A percentile compares a stretch with the other conserved stretches of the same genome.
phyloP scores from a whole-genome alignment of 2,329 filamentous ascomycete genomes.

The Fusarium robinianum region DNA sequence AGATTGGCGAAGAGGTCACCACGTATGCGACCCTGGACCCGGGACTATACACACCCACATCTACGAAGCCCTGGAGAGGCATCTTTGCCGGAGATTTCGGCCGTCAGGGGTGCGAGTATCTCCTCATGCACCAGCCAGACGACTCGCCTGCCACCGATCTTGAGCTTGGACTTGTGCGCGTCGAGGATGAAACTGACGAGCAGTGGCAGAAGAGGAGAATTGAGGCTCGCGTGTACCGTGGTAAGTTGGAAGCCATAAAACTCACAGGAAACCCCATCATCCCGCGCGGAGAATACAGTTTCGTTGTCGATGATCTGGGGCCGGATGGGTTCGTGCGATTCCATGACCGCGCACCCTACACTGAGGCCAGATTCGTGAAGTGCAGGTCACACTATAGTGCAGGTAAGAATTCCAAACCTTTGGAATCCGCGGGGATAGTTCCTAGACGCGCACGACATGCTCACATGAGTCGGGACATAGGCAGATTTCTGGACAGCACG shows the following conservation, averaged over 20 bases:
- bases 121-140: conserved; percentile 76
- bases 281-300: conserved; percentile 82
- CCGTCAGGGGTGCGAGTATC: conserved; percentile 85
- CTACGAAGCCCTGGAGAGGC: conserved; percentile 80
- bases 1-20: conserved; percentile 59
- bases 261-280: conserved; percentile 91
- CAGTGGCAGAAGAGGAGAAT: conserved; percentile 52
- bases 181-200: conserved; percentile 49
- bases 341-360: conserved; percentile 69
- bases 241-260: conserved; percentile 82
- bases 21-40: conserved; percentile 75
- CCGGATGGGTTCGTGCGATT: conserved; percentile 65
- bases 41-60: conserved; percentile 77
- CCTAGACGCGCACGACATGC: too few species aligned
- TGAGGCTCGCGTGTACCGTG: conserved; percentile 60
- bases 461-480: conserved; percentile 48
- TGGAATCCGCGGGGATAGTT: too few species aligned
- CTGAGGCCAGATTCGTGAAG: conserved; percentile 75
- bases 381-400: conserved; percentile 77
- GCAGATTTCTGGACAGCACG: conserved; percentile 74
- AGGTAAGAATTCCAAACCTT: too few species aligned
- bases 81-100: conserved; percentile 94
- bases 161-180: conserved; percentile 47
- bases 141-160: conserved; percentile 47
- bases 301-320: conserved; percentile 78